Evolutionary conservation across 306 rosid species (phyloP).

Genomic region (Boehmeria nivea): DNA sequence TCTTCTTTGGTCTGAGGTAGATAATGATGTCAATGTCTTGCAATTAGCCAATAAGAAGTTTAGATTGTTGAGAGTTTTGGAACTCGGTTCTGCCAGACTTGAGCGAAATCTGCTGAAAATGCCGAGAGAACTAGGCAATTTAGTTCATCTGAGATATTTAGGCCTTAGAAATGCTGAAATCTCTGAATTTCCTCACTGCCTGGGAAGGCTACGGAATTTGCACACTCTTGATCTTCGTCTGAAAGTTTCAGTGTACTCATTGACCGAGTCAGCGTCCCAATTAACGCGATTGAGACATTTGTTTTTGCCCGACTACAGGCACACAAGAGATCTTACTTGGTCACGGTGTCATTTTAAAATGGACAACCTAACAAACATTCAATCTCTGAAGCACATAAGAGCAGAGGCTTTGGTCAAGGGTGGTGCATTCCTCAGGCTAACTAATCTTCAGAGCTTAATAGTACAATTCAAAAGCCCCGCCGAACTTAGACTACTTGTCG

Average conservation of each 20-base stretch:
- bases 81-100: constrained; percentile 23
- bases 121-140: too few relatives aligned
- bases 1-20: not conserved
- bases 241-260: not conserved
- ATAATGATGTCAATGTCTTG: too few relatives aligned
- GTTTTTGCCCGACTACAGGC: not conserved
- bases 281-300: not conserved
- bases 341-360: too few relatives aligned
- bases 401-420: not conserved
- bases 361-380: too few relatives aligned
- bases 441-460: not conserved
- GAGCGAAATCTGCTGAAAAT: not conserved
- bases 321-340: too few relatives aligned
- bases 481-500: not conserved
- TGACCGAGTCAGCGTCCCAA: not conserved
- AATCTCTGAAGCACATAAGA: too few relatives aligned
- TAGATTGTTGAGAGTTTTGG: constrained; percentile 30
- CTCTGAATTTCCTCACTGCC: not conserved
- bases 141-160: constrained; percentile 4
- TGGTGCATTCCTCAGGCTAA: not conserved
- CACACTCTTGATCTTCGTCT: not conserved
- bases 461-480: not conserved
- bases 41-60: constrained; percentile 5
- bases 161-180: not conserved
- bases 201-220: not conserved